These are phyloP conservation scores for Hibiscus trionum DNA, from an alignment of 345 rosid species.

Conservation along the genomic window DNA sequence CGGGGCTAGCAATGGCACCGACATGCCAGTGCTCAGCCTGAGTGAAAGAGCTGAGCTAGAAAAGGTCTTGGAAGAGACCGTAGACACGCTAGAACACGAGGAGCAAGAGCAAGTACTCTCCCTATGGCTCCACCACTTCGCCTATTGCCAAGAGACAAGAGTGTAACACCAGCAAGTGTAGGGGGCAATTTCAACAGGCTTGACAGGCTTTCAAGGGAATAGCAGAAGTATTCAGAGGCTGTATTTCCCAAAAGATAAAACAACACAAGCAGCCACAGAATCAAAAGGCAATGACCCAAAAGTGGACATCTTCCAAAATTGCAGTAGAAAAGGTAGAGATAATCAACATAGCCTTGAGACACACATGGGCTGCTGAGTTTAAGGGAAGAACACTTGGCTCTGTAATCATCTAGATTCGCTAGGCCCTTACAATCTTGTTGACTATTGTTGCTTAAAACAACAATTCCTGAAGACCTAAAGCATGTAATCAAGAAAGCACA, in stretches of 20 bases:
- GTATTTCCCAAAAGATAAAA: slow-evolving; percentile 81
- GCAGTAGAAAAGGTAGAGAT: slow-evolving; percentile 66
- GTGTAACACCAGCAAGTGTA: slow-evolving; percentile 80
- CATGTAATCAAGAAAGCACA: slow-evolving; percentile 21
- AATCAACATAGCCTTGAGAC: slow-evolving; percentile 62
- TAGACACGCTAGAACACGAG: slow-evolving; percentile 42
- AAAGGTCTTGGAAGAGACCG: slow-evolving; percentile 47
- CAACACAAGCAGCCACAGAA: slow-evolving; percentile 67
- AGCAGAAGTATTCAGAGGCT: slow-evolving; percentile 85
- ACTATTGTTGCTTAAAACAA: slow-evolving; percentile 14
- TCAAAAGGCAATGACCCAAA: slow-evolving; percentile 45
- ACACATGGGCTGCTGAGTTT: slow-evolving; percentile 43
- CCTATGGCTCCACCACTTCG: slow-evolving; percentile 82
- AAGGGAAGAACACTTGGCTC: slow-evolving; percentile 50
- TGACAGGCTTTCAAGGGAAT: slow-evolving; percentile 68
- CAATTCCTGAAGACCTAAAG: slow-evolving; percentile 12
- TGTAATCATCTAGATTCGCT: slow-evolving; percentile 29
- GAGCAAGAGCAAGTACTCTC: slow-evolving; percentile 72
- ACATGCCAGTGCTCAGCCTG: slow-evolving; percentile 47
- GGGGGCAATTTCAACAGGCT: slow-evolving; percentile 64
- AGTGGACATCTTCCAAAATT: slow-evolving; percentile 39
- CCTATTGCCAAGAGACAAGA: slow-evolving; percentile 78
- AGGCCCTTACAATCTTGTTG: slow-evolving; percentile 26
- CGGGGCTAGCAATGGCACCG: slow-evolving; percentile 59
- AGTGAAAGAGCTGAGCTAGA: slow-evolving; percentile 53